phyloP scores from a whole-genome alignment of 805 yeast species.

The Blastobotrys peoriensis region DNA sequence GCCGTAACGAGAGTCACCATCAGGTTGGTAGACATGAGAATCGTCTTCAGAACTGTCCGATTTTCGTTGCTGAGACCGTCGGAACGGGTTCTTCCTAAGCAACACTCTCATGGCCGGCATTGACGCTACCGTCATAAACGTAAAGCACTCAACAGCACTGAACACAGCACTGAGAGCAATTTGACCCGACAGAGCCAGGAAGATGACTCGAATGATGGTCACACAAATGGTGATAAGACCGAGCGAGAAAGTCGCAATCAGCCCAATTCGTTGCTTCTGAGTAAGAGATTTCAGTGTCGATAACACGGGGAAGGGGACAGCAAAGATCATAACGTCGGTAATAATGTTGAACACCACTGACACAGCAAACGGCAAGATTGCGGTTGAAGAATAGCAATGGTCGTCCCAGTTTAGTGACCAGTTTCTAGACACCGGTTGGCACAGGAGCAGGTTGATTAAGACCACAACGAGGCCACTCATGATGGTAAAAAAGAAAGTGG shows the following conservation, averaged over 20 bases:
- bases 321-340: slow-evolving; percentile 21
- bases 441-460: slow-evolving; percentile 19
- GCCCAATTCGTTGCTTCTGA: slow-evolving; percentile 18
- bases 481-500: slow-evolving; percentile 14
- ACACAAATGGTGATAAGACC: slow-evolving; percentile 23
- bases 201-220: slow-evolving; percentile 19
- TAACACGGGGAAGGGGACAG: slow-evolving; percentile 23
- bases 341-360: slow-evolving; percentile 21
- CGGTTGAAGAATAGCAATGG: slow-evolving; percentile 24
- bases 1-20: slow-evolving; percentile 1
- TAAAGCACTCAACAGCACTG: slow-evolving; percentile 23
- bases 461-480: slow-evolving; percentile 15
- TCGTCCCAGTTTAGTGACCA: slow-evolving; percentile 18
- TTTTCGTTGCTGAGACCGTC: not conserved
- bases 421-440: slow-evolving; percentile 23
- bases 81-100: slow-evolving; percentile 10
- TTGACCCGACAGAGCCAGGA: slow-evolving; percentile 18
- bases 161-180: slow-evolving; percentile 20
- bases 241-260: slow-evolving; percentile 23
- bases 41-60: slow-evolving; percentile 7
- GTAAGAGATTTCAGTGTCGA: slow-evolving; percentile 14
- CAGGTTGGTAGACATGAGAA: not conserved
- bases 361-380: slow-evolving; percentile 19
- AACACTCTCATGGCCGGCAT: slow-evolving; percentile 22
- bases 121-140: slow-evolving; percentile 22